A percentile compares a stretch with the other conserved stretches of the same genome.
Conservation (phyloP, 2,329 filamentous ascomycete genomes). For the Penicillium sp. region DNA sequence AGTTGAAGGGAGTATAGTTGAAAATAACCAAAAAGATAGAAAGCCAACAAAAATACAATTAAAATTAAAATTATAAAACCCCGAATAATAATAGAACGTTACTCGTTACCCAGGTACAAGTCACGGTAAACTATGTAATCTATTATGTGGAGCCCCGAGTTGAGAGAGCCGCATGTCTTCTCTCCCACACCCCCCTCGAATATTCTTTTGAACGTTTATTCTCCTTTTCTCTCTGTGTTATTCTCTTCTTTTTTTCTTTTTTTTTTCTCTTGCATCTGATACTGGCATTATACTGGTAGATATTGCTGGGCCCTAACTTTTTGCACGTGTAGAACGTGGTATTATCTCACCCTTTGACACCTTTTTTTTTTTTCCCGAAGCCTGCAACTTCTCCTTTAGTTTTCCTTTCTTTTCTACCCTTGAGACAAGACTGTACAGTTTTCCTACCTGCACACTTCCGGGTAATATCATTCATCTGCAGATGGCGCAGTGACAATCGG, state of each 20-base stretch:
- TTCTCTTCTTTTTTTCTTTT: not conserved
- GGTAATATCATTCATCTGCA: slow-evolving; percentile 17
- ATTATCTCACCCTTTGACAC: not conserved
- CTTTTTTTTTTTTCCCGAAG: slow-evolving; percentile 1
- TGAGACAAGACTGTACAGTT: slow-evolving; percentile 1
- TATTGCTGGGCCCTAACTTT: not conserved
- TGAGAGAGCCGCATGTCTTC: slow-evolving; percentile 5
- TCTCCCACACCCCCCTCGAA: not conserved
- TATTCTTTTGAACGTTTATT: slow-evolving; percentile 3
- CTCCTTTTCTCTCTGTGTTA: slow-evolving; percentile 1
- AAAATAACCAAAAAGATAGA: not conserved
- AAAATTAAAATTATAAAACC: not conserved
- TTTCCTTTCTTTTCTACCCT: slow-evolving; percentile 1
- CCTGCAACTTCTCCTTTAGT: not conserved
- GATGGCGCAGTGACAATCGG: slow-evolving; percentile 12
- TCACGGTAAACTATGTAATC: slow-evolving; percentile 2
- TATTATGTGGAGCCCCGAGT: slow-evolving; percentile 2
- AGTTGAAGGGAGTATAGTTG: not conserved
- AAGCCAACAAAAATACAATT: not conserved
- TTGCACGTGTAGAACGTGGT: slow-evolving; percentile 6
- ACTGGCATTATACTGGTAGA: slow-evolving; percentile 5
- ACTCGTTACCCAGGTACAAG: not conserved
- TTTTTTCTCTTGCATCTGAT: not conserved
- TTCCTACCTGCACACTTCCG: slow-evolving; percentile 2
- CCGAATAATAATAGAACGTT: not conserved